phyloP scores from a whole-genome alignment of 805 yeast genomes.

The Saturnispora diversa region DNA sequence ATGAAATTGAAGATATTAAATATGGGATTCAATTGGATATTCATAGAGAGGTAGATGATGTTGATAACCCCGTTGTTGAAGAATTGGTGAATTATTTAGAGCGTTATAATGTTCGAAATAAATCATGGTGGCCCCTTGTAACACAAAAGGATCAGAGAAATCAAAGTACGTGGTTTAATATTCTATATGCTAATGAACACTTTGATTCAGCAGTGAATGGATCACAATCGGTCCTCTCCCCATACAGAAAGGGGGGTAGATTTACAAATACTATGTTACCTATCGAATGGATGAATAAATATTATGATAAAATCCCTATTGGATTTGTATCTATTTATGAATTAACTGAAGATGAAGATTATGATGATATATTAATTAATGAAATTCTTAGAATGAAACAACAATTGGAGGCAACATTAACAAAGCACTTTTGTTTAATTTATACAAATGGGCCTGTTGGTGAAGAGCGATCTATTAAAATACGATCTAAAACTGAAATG shows the following conservation, averaged over 20 bases:
- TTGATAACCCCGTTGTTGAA: conserved; percentile 15
- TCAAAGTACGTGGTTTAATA: conserved; percentile 13
- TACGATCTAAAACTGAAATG: conserved; percentile 4
- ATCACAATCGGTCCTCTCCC: conserved; percentile 32
- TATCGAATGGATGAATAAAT: conserved; percentile 46
- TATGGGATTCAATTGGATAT: conserved; percentile 15
- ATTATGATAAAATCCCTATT: conserved; percentile 39
- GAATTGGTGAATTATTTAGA: conserved; percentile 10
- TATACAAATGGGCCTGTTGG: conserved; percentile 9
- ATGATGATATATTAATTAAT: conserved; percentile 25
- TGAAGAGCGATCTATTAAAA: conserved; percentile 1
- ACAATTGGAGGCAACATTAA: conserved; percentile 20
- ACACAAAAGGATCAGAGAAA: not conserved
- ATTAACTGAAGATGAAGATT: conserved; percentile 23
- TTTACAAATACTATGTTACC: conserved; percentile 38
- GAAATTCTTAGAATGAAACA: conserved; percentile 32
- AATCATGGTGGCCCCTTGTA: conserved; percentile 13
- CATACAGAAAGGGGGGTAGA: conserved; percentile 32
- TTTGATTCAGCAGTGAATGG: conserved; percentile 13
- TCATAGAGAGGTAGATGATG: conserved; percentile 23
- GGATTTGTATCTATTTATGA: conserved; percentile 40
- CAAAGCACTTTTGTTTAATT: conserved; percentile 10
- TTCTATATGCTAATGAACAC: conserved; percentile 9
- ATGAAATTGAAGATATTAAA: not conserved
- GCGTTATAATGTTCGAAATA: conserved; percentile 7